Evolutionary conservation across 192 early-diverging fungal species (phyloP), one percentile per base, ranked within the genome.

Genomic region (Backusella luteola): DNA sequence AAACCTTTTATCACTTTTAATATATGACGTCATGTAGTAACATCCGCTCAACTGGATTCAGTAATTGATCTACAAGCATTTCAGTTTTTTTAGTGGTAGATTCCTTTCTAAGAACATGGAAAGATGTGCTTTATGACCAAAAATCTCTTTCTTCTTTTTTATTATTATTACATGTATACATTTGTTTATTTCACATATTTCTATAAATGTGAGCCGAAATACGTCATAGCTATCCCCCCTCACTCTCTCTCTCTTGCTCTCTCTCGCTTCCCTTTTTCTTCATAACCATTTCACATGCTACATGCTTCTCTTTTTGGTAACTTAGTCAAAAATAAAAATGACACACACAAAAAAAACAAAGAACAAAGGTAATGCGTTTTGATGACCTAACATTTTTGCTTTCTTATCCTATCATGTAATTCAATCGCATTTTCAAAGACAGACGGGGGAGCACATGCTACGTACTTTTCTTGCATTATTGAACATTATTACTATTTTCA

Each of bases 1-100:
- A 23, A 8, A 0, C 53, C 21, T 63, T n/a, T 32, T 29, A n/a
- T 49, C 46, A 29, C 26, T 29, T 63, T 63, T 63, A 63, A 63
- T 63, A 63, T 29, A 63, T 63, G 21, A 63, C 56, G 56, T 63
- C 56, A 63, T 63, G 26, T 63, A 63, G 56, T 26, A 63, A 63
- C 23, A 63, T 63, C 56, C 56, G 12, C n/a, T 11, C 56, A 63
- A 29, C 56, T 63, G 56, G 56, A 63, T 63, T 63, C 56, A 63
- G 21, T 63, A 63, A 63, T 63, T 63, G 56, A 63, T 63, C 56
- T 63, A 63, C 56, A 63, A 14, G 56, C 19, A 63, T 4, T 63
- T 63, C 23, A 53, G 21, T 9, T 63, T 63, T 32, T 63, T 29
- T 29, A 63, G 56, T 63, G 23, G 23, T 29, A n/a, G 26, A 29